A percentile compares a stretch with the other conserved stretches of the same genome.
These are phyloP conservation scores for Chaetomium cochliodes DNA, from an alignment of 495 filamentous ascomycete genomes.

Conservation along the genomic window DNA sequence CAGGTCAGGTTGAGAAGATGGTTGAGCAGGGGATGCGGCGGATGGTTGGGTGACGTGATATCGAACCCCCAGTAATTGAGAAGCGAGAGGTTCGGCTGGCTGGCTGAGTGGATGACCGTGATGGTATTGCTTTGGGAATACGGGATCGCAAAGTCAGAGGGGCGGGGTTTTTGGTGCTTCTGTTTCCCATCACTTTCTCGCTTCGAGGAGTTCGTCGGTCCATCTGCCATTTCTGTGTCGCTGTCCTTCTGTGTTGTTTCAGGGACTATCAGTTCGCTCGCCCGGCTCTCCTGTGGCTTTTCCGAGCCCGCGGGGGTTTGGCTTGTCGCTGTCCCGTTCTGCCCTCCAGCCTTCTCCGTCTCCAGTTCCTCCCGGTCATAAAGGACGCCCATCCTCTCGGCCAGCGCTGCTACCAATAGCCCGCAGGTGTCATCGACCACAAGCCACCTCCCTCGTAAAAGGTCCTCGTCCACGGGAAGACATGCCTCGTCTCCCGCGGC, in stretches of 20 bases:
- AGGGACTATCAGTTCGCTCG: slow-evolving; percentile 4
- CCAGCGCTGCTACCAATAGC: slow-evolving; percentile 79
- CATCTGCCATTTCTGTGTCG: slow-evolving; percentile 29
- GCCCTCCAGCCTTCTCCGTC: slow-evolving; percentile 1
- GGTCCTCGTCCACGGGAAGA: slow-evolving; percentile 23
- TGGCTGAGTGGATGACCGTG: slow-evolving; percentile 81
- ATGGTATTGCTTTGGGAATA: slow-evolving; percentile 73
- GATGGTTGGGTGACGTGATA: slow-evolving; percentile 58
- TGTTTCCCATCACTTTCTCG: slow-evolving; percentile 25
- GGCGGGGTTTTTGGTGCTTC: slow-evolving; percentile 32
- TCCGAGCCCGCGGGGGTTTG: not conserved
- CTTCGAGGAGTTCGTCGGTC: slow-evolving; percentile 9
- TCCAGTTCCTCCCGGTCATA: slow-evolving; percentile 45
- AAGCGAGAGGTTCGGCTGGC: slow-evolving; percentile 82
- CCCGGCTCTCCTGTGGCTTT: not conserved
- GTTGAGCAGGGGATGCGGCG: slow-evolving; percentile 71
- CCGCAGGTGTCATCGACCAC: slow-evolving; percentile 90
- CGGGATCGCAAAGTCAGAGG: slow-evolving; percentile 39
- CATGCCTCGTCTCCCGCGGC: slow-evolving; percentile 33
- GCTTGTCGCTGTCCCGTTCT: not conserved
- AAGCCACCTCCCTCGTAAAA: slow-evolving; percentile 68
- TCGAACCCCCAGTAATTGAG: slow-evolving; percentile 88
- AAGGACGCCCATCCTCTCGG: slow-evolving; percentile 87
- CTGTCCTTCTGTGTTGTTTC: slow-evolving; percentile 3
- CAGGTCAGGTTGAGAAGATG: slow-evolving; percentile 83